Base-by-base conservation (phyloP, 352 stramenopile genomes). In the Globisporangium yorkense region DNA sequence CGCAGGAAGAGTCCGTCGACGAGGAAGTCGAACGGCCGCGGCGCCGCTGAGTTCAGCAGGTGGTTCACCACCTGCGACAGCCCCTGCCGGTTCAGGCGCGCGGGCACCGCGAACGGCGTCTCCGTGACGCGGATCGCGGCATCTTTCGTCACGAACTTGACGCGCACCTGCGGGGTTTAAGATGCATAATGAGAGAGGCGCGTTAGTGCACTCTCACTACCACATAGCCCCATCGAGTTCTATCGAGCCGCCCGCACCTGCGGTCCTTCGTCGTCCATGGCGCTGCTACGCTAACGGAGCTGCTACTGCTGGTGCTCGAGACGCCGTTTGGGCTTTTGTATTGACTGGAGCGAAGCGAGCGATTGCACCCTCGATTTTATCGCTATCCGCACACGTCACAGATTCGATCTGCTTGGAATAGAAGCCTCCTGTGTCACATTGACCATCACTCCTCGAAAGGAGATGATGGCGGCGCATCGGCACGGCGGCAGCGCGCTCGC, bases 21-120 rank as follows among this genome's bases (percentile, higher is more conserved):
- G 27, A 96, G 68, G 50, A 96, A 95, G 70, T 96, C 88, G 61
- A 96, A 96, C 12, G 85, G 86, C 18, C 76, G 75, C 6, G 78
- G 71, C 27, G 70, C 76, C 56, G 63, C 54, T 24, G 63, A 74
- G 62, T 80, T 80, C 37, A 96, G 73, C 56, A 96, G 57, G 58
- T 96, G 88, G 72, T 96, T 96, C 16, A 96, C 78, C 29, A 96
- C 82, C 63, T 96, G 84, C 39, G 86, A 96, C 47, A 96, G 78
- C 0, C 86, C 85, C 40, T 89, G 84, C 6, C 88, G 81, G 53
- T 72, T 82, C 29, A 96, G 74, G 3, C 69, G 81, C 62, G 77
- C 84, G 13, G 88, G 88, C 44, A 96, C 86, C 5, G 88, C 88
- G 61, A 96, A 93, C 56, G 88, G 84, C 56, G 86, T 94, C 70